Evolutionary conservation across 78 protist species (phyloP).

Genomic region (Andalucia godoyi): DNA sequence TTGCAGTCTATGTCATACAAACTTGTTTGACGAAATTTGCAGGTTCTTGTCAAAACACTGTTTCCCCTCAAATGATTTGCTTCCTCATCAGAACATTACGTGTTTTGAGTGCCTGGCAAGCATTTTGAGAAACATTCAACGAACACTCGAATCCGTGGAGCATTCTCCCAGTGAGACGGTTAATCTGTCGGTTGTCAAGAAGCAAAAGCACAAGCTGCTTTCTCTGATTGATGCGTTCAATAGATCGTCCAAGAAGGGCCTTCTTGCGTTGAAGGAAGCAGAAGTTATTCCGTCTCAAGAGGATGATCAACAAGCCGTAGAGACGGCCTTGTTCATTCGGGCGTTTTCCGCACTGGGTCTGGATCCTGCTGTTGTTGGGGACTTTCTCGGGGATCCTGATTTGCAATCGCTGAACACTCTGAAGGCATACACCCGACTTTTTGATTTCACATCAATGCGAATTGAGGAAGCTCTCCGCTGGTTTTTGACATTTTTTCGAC

Average conservation of each 20-base stretch:
- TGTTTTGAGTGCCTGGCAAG: background rate
- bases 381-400: background rate
- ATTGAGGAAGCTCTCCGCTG: conserved; percentile 34
- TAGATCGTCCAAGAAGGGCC: background rate
- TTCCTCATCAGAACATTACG: background rate
- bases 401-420: background rate
- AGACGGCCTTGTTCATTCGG: too few species aligned
- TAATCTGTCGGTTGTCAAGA: background rate
- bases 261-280: background rate
- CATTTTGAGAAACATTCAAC: background rate
- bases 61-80: conserved; percentile 22
- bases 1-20: background rate
- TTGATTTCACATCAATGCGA: conserved; percentile 9
- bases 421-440: background rate
- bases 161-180: background rate
- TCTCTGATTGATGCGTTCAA: conserved; percentile 6
- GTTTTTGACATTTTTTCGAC: conserved; percentile 15
- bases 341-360: background rate
- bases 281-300: background rate
- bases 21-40: conserved; percentile 8
- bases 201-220: background rate
- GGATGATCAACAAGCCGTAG: background rate
- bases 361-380: background rate
- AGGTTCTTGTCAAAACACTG: conserved; percentile 41
- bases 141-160: background rate